These are phyloP conservation scores for Eudorina sp. DNA, from an alignment of 139 green algal genomes.

Conservation along the genomic window DNA sequence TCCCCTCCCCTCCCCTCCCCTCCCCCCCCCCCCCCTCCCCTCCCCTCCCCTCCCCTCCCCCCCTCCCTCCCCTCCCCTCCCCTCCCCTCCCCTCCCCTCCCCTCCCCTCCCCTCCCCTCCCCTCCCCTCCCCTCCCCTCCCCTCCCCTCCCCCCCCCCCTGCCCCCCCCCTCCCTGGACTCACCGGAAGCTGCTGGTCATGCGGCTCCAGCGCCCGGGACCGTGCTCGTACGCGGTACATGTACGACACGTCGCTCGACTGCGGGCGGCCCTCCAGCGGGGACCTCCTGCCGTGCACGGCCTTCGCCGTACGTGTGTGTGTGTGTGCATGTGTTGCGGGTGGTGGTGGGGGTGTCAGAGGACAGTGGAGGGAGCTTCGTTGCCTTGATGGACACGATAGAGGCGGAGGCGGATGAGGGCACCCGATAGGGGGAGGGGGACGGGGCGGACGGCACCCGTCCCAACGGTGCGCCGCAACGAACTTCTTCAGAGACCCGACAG, in stretches of 20 bases:
- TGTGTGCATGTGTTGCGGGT: neutral
- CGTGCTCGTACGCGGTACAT: neutral
- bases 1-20: neutral
- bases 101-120: neutral
- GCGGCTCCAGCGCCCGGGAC: neutral
- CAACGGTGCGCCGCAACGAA: too few relatives aligned
- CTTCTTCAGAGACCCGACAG: too few relatives aligned
- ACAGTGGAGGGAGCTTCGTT: too few relatives aligned
- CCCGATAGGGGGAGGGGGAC: too few relatives aligned
- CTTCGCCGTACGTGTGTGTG: neutral
- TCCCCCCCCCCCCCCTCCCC: neutral
- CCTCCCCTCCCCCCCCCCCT: neutral
- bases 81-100: neutral
- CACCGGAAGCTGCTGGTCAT: constrained; percentile 1
- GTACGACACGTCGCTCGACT: constrained; percentile 13
- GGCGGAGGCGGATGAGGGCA: too few relatives aligned
- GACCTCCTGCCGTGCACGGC: neutral
- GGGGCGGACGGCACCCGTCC: too few relatives aligned
- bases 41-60: neutral
- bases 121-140: neutral
- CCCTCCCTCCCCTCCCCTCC: neutral
- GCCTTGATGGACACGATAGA: too few relatives aligned
- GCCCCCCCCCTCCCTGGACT: too few relatives aligned
- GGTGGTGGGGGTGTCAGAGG: too few relatives aligned
- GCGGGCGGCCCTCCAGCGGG: neutral